Conservation (phyloP, 2,329 filamentous ascomycete species). For the Cladosporium austrohemisphaericum region DNA sequence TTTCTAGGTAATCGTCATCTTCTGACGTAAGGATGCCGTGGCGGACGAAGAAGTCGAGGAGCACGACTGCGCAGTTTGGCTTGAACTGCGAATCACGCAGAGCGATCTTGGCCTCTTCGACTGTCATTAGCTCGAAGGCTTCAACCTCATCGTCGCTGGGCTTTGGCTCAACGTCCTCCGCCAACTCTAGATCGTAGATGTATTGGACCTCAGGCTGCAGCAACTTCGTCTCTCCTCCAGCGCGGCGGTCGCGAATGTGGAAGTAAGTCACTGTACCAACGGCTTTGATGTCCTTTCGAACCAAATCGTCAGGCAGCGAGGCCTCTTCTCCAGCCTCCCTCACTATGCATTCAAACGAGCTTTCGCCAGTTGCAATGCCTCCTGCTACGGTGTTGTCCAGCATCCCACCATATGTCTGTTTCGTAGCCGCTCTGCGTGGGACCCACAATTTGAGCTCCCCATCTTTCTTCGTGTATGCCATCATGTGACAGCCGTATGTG, state of each 20-base stretch:
- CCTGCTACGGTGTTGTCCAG: conserved; percentile 93
- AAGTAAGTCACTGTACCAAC: conserved; percentile 79
- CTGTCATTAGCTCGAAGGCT: conserved; percentile 70
- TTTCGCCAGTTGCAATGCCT: conserved; percentile 76
- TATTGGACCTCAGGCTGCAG: conserved; percentile 91
- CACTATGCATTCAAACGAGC: conserved; percentile 74
- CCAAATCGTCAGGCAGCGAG: conserved; percentile 65
- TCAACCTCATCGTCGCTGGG: conserved; percentile 89
- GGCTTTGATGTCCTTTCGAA: conserved; percentile 57
- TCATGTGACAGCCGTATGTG: conserved; percentile 77
- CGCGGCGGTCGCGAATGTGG: conserved; percentile 69
- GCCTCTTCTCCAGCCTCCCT: conserved; percentile 90
- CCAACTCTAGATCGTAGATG: conserved; percentile 81
- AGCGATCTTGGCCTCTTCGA: conserved; percentile 70
- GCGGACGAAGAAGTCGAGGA: conserved; percentile 86
- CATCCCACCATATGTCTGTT: conserved; percentile 87
- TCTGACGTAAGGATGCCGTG: conserved; percentile 75
- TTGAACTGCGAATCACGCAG: conserved; percentile 77
- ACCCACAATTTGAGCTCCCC: conserved; percentile 76
- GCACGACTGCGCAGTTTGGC: conserved; percentile 80
- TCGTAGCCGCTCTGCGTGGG: conserved; percentile 68
- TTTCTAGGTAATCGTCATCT: conserved; percentile 73
- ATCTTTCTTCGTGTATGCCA: conserved; percentile 58
- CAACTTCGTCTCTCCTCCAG: conserved; percentile 75
- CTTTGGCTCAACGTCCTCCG: conserved; percentile 62